Percentiles rank a stretch among this genome's conserved stretches.
phyloP scores from a whole-genome alignment of 345 rosid genomes.

The Camelina hispida region DNA sequence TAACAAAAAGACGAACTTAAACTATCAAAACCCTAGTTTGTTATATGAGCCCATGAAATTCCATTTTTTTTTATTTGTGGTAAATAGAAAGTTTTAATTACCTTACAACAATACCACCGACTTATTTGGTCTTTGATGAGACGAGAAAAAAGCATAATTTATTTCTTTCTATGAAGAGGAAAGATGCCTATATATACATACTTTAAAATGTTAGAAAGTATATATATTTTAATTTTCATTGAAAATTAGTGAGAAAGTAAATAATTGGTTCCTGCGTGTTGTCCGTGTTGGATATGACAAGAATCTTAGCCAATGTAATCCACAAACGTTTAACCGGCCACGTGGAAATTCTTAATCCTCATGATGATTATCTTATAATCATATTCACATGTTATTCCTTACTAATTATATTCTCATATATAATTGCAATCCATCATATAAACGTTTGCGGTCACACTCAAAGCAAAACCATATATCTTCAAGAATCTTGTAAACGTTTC shows the following conservation, averaged over 20 bases:
- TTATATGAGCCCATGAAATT: slow-evolving; percentile 3
- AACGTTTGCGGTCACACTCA: slow-evolving; percentile 23
- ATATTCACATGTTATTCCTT: neutral
- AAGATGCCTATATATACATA: neutral
- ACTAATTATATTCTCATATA: slow-evolving; percentile 7
- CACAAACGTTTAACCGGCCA: slow-evolving; percentile 35
- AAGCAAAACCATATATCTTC: slow-evolving; percentile 21
- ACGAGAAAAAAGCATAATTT: neutral
- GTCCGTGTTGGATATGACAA: slow-evolving; percentile 46
- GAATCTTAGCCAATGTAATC: slow-evolving; percentile 42
- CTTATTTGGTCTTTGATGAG: slow-evolving; percentile 5
- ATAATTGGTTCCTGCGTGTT: slow-evolving; percentile 37
- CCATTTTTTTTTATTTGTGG: too few relatives aligned
- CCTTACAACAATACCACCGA: slow-evolving; percentile 5
- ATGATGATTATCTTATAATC: slow-evolving; percentile 13
- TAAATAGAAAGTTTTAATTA: slow-evolving; percentile 3
- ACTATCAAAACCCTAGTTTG: neutral
- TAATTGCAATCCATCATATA: slow-evolving; percentile 12
- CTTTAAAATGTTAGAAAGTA: too few relatives aligned
- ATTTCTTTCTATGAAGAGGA: neutral
- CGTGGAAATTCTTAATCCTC: slow-evolving; percentile 41
- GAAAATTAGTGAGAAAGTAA: slow-evolving; percentile 32
- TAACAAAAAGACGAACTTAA: neutral
- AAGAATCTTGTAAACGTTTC: slow-evolving; percentile 10
- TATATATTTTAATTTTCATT: neutral